Evolutionary conservation across 73 alveolate genomes (phyloP).

Genomic region (Uronychia setigera): DNA sequence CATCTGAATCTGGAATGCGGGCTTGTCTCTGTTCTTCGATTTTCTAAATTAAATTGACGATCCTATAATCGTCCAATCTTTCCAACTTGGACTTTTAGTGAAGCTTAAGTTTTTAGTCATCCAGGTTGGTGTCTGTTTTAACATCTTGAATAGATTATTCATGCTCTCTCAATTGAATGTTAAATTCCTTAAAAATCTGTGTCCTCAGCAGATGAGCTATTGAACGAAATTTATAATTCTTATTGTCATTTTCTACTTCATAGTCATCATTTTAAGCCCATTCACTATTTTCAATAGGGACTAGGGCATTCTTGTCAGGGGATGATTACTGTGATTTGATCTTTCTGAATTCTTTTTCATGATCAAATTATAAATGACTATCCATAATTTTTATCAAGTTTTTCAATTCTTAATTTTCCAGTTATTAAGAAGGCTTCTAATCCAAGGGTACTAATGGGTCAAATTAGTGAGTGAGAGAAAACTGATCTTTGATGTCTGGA

Average conservation of each 20-base stretch:
- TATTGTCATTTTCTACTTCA: background rate
- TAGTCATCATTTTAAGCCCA: background rate
- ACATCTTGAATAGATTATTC: background rate
- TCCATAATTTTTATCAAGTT: background rate
- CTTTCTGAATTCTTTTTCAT: background rate
- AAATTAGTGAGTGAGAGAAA: background rate
- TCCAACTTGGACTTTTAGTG: background rate
- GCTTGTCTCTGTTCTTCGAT: background rate
- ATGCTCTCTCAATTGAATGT: background rate
- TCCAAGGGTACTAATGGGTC: background rate
- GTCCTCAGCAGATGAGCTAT: background rate
- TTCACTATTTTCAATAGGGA: too few relatives aligned
- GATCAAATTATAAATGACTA: background rate
- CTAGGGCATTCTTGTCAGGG: background rate
- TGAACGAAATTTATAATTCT: too few relatives aligned
- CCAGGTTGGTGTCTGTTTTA: background rate
- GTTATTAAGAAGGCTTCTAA: background rate
- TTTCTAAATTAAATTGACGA: background rate
- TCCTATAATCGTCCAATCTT: background rate
- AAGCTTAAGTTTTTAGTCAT: too few relatives aligned
- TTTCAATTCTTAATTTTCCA: background rate
- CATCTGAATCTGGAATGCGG: background rate
- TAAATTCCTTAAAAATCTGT: background rate
- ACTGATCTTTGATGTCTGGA: background rate
- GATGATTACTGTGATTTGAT: background rate